Evolutionary conservation across 1,284 basidiomycete genomes (phyloP), one percentile per base, ranked within the genome.

Genomic region (Athelia psychrophila): DNA sequence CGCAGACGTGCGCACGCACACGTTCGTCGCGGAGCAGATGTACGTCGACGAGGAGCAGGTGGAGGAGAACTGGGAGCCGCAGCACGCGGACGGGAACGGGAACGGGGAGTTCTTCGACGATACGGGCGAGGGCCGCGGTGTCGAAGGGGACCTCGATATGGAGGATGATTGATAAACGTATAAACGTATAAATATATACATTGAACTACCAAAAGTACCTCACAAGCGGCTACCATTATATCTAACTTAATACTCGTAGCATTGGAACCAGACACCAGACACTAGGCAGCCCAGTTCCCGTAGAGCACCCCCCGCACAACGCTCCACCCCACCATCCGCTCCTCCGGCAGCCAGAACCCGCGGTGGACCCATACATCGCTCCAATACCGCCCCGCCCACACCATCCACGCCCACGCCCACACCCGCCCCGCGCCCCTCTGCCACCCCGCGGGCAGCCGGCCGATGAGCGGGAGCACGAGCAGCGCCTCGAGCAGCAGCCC

Each of bases 131-230:
- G 87, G 87, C 3, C 74, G 64, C 9, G 86, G 86, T 9, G 68
- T 88, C 3, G 84, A 89, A 63, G 87, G 84, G 2, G 87, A 90
- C 64, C 70, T 90, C 44, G 87, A 90, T 56, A 74, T 85, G 64
- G 84, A 87, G 0, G 86, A 87, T 25, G 83, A 86, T n/a, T 42
- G 38, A 42, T 8, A 6, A 10, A 12, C 27, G n/a, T n/a, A n/a
- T n/a, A n/a, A n/a, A n/a, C n/a, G n/a, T n/a, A n/a, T n/a, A n/a
- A n/a, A n/a, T n/a, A n/a, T n/a, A n/a, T n/a, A n/a, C n/a, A n/a
- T n/a, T n/a, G n/a, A n/a, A n/a, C 27, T 5, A 30, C 27, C 6
- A 30, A 30, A 30, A 30, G 27, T 30, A 30, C 5, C n/a, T n/a
- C 13, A 30, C 13, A 30, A 30, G 13, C 27, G 5, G 13, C 13